Base-by-base conservation (phyloP, 768 basidiomycete species). In the Termitomyces sp. region DNA sequence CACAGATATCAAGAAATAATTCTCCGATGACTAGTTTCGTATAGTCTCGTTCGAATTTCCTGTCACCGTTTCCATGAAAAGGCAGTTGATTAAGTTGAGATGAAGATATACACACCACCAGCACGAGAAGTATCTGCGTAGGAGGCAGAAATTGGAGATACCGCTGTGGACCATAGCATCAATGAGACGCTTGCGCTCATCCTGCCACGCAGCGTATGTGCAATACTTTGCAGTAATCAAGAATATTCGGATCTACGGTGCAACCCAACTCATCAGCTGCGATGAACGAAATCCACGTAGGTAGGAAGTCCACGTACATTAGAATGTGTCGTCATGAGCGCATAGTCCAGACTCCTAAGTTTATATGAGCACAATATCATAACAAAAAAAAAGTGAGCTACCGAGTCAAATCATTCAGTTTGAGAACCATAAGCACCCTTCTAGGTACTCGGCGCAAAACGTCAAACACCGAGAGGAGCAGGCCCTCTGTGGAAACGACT, bases 161-260 rank as follows among this genome's bases (percentile, higher is more conserved):
- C 86, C 85, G 29, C 72, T 70, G 29, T 72, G 70, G 39, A 75
- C 71, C 70, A 89, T 79, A 46, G 68, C 63, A 46, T 73, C 70
- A 23, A 76, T 68, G 5, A 83, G 60, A 25, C 73, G 74, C 43
- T 70, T 69, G 62, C 71, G 72, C 52, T 94, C 86, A 61, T 88
- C 86, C 49, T 79, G 75, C 90, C 90, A 92, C 3, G 91, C 84
- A 7, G 91, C 88, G 11, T 75, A 76, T 48, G 84, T 77, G 66
- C 95, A 97, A 70, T 91, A 96, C 64, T 90, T 88, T 7, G 94
- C 94, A 15, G 89, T 89, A 54, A 98, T 88, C 31, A 98, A 66
- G 69, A 98, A 98, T 65, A 98, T 85, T 18, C 96, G 88, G 54
- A 86, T 77, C 79, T 91, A 66, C 15, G 66, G 64, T 61, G 31